A percentile compares a stretch with the other conserved stretches of the same genome.
Conservation (phyloP, 495 filamentous ascomycete genomes). For the Aspergillus ellipticus region DNA sequence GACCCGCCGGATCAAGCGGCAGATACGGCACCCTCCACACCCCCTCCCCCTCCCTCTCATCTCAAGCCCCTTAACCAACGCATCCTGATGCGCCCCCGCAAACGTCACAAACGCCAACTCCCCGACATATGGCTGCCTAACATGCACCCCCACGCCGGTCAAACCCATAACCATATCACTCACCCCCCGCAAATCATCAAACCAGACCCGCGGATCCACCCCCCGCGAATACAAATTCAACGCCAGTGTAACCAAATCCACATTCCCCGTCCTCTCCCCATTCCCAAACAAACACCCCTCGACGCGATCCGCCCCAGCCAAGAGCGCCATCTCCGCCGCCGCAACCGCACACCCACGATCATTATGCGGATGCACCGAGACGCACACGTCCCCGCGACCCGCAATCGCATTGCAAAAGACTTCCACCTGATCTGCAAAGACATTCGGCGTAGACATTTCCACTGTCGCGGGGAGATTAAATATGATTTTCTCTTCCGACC, state of each 20-base stretch:
- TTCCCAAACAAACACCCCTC: slow-evolving; percentile 90
- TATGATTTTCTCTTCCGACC: slow-evolving; percentile 71
- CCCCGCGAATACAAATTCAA: slow-evolving; percentile 90
- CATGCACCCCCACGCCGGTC: slow-evolving; percentile 82
- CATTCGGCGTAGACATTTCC: slow-evolving; percentile 81
- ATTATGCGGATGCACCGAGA: slow-evolving; percentile 80
- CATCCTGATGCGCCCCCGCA: slow-evolving; percentile 84
- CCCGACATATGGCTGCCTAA: slow-evolving; percentile 76
- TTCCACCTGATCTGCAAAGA: slow-evolving; percentile 89
- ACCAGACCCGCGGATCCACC: slow-evolving; percentile 73
- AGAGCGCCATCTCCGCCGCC: slow-evolving; percentile 79
- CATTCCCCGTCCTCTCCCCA: slow-evolving; percentile 86
- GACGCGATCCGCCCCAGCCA: slow-evolving; percentile 82
- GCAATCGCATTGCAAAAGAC: slow-evolving; percentile 73
- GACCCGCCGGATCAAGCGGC: slow-evolving; percentile 79
- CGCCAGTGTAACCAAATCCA: slow-evolving; percentile 88
- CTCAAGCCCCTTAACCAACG: slow-evolving; percentile 87
- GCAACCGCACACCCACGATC: slow-evolving; percentile 80
- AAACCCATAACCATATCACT: slow-evolving; percentile 75
- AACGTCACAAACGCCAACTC: slow-evolving; percentile 81
- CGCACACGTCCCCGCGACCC: slow-evolving; percentile 63
- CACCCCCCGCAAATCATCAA: slow-evolving; percentile 71
- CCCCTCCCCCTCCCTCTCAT: slow-evolving; percentile 54
- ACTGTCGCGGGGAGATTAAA: slow-evolving; percentile 91
- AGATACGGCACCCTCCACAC: slow-evolving; percentile 73